Evolutionary conservation across 768 basidiomycete genomes (phyloP), one percentile per base, ranked within the genome.

Genomic region (Leccinum variicolor): DNA sequence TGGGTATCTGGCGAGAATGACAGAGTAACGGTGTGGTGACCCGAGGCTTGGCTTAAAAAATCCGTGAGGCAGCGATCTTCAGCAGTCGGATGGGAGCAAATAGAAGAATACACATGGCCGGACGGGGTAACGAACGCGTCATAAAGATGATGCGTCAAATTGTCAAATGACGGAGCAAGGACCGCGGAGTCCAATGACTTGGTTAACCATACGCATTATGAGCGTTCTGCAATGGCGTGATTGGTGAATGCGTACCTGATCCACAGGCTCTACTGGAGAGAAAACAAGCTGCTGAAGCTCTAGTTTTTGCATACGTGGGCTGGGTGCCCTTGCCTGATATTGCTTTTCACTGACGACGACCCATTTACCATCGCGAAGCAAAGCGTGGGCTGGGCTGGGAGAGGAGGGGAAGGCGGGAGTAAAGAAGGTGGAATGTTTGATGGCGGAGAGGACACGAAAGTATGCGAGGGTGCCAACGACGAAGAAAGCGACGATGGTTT

Each of bases 401-500:
- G 77, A 66, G 9, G 41, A 19, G 2, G 81, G 78, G 5, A 79
- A 61, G 17, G 78, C 67, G 1, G 87, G 78, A 2, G 84, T 84
- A 55, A 94, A 82, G 73, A 94, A 88, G 23, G 90, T 80, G 0
- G 90, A 92, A 66, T 94, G 86, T 66, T 94, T 94, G 69, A 98
- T 90, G 52, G 90, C 90, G 55, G 84, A 84, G 58, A 99, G 83
- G 62, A 97, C 81, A 67, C 96, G 94, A 72, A 98, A 97, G 74
- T 98, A 98, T 48, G 92, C 90, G 52, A 98, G 82, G 0, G 97
- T 98, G 19, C 90, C 89, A 57, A 95, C 72, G 66, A 94, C 84
- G 72, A 87, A 91, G 77, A 92, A 89, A 70, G 86, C 84, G 55
- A 97, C 94, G 62, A 97, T 93, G 3, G 90, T 89, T 67, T 98